Conservation (phyloP, 2,329 filamentous ascomycete genomes). For the Dactylellina cionopaga region DNA sequence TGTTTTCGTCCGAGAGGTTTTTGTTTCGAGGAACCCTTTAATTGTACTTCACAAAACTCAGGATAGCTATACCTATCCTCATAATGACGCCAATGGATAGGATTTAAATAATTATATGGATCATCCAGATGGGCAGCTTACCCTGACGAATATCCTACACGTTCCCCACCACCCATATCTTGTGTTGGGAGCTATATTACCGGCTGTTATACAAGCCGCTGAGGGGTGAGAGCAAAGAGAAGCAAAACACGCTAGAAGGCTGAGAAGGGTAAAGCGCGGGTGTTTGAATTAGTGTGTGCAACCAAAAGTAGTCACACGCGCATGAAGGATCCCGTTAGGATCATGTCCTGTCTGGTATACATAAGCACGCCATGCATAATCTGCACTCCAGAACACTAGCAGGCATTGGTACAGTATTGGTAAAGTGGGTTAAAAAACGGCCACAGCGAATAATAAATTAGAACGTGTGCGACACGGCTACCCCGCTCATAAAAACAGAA, state of each 20-base stretch:
- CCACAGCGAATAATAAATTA: neutral
- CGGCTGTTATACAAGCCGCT: too few species aligned
- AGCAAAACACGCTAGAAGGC: too few species aligned
- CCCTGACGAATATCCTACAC: too few species aligned
- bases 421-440: neutral
- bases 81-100: neutral
- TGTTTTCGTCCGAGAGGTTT: neutral
- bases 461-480: neutral
- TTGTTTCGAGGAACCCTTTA: neutral
- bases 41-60: neutral
- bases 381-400: too few species aligned
- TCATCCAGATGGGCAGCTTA: neutral
- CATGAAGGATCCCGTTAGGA: neutral
- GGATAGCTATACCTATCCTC: too few species aligned
- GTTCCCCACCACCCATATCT: too few species aligned
- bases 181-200: too few species aligned
- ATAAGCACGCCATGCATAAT: too few species aligned
- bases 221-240: too few species aligned
- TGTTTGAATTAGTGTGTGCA: too few species aligned
- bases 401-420: too few species aligned
- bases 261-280: neutral
- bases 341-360: too few species aligned
- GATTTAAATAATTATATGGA: neutral
- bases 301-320: neutral
- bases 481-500: neutral